Conservation (phyloP, 345 rosid species). For the Populus ilicifolia region DNA sequence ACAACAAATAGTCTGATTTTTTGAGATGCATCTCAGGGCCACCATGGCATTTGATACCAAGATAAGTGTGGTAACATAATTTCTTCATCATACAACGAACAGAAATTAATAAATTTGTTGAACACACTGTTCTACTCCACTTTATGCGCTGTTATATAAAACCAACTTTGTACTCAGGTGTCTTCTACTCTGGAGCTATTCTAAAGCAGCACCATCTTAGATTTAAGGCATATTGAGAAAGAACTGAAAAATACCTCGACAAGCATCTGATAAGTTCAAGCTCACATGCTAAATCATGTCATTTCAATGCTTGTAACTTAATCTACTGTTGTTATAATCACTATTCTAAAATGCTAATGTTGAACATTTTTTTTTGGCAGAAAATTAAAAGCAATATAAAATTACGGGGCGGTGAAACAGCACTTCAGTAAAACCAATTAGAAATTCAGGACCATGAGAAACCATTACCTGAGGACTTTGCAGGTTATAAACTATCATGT, state of each 20-base stretch:
- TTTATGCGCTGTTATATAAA: not conserved
- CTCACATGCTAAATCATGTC: not conserved
- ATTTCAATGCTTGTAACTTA: not conserved
- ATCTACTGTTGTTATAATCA: not conserved
- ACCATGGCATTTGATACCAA: not conserved
- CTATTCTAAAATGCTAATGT: not conserved
- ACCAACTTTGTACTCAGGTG: not conserved
- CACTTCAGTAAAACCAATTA: not conserved
- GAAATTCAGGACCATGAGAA: constrained; percentile 1
- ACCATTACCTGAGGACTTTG: constrained; percentile 81
- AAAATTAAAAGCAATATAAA: not conserved
- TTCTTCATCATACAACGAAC: too few species aligned
- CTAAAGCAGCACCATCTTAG: not conserved
- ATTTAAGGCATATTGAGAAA: not conserved
- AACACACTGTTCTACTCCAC: not conserved
- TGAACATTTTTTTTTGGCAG: not conserved
- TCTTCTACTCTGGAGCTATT: not conserved
- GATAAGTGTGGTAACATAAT: not conserved
- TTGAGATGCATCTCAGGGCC: not conserved
- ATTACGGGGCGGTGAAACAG: not conserved
- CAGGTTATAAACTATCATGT: constrained; percentile 74
- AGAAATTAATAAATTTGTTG: too few species aligned
- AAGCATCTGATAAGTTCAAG: not conserved
- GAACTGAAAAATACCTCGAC: not conserved
- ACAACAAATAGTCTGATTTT: not conserved